These are phyloP conservation scores for Claviceps fusiformis DNA, from an alignment of 2,329 filamentous ascomycete genomes.

Conservation along the genomic window DNA sequence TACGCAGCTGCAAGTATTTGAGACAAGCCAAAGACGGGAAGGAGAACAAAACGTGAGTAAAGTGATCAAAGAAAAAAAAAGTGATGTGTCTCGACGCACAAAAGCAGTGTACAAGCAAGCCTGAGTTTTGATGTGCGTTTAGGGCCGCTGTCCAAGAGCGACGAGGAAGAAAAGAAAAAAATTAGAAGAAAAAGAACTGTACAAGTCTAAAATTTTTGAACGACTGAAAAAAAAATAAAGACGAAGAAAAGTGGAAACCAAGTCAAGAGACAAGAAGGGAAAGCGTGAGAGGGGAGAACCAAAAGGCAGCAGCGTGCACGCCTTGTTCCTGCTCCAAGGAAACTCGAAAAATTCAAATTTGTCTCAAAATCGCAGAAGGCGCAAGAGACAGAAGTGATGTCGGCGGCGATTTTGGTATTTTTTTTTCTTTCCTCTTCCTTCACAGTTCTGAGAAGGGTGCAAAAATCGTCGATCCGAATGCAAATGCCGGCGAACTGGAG, in stretches of 20 bases:
- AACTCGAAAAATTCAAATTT: not conserved
- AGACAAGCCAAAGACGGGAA: constrained; percentile 3
- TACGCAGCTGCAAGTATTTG: not conserved
- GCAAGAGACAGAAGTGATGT: not conserved
- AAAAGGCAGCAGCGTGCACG: not conserved
- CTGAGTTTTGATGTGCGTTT: not conserved
- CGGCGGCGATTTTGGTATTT: not conserved
- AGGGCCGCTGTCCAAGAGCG: not conserved
- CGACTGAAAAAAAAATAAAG: not conserved
- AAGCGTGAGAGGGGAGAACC: not conserved
- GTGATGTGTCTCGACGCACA: not conserved
- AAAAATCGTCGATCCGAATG: not conserved
- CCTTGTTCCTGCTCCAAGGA: not conserved
- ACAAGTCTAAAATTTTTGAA: not conserved
- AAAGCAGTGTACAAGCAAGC: constrained; percentile 3
- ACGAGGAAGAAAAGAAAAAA: not conserved
- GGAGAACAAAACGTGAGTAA: not conserved
- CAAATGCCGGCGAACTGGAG: not conserved
- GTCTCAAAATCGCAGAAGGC: not conserved
- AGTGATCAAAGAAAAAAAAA: constrained; percentile 1
- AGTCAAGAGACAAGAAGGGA: not conserved
- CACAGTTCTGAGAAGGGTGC: not conserved
- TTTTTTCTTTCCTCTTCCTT: not conserved
- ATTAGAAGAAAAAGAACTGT: not conserved
- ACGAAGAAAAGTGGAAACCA: not conserved